Evolutionary conservation across 2,329 filamentous ascomycete species (phyloP).

Genomic region (Albophoma yamanashiensis): DNA sequence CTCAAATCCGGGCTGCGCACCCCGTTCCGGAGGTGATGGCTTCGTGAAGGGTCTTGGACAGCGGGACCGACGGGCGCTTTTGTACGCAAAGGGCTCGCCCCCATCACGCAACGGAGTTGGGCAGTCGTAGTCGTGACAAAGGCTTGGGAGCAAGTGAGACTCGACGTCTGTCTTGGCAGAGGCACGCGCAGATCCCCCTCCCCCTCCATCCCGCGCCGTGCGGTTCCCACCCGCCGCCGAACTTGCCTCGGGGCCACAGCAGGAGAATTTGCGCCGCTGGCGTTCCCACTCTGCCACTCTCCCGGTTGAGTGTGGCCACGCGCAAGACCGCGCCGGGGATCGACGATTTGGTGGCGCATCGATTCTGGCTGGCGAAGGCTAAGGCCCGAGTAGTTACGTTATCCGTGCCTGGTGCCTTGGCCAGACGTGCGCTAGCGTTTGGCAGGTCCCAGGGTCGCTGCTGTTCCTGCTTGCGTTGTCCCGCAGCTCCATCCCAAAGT

Average conservation of each 20-base stretch:
- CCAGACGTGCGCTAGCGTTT: background rate
- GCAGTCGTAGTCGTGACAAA: no score
- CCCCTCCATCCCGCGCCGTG: background rate
- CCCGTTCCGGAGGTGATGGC: background rate
- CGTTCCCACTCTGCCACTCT: background rate
- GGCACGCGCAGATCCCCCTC: background rate
- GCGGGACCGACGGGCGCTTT: background rate
- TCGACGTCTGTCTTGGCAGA: background rate
- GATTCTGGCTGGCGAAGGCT: background rate
- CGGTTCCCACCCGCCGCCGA: background rate
- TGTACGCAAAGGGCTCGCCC: background rate
- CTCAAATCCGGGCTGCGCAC: background rate
- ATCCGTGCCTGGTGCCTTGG: no score
- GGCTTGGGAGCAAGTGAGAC: background rate
- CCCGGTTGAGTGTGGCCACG: background rate
- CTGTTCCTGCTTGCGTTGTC: background rate
- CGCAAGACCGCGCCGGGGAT: background rate
- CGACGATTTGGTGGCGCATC: background rate
- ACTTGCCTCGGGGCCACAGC: background rate
- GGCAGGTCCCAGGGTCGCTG: background rate
- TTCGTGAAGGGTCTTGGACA: background rate
- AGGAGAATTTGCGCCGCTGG: background rate
- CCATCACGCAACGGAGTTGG: background rate
- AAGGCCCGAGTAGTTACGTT: background rate
- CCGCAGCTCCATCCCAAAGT: no score